phyloP scores from a whole-genome alignment of 371 early-diverging fungal species.

The Capillidium heterosporum region DNA sequence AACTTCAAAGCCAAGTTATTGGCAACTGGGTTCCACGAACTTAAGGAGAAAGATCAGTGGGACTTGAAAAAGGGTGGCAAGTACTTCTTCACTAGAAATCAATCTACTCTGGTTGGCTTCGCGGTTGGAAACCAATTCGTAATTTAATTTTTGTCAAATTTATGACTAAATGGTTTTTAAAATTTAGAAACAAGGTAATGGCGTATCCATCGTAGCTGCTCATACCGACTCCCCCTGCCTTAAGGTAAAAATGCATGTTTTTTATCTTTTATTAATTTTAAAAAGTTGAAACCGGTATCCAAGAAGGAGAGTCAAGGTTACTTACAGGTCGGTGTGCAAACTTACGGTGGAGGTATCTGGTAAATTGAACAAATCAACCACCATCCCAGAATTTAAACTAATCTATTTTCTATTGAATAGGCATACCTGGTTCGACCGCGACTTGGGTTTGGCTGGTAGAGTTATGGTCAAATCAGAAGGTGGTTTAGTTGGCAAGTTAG shows the following conservation, averaged over 20 bases:
- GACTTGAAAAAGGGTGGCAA: slow-evolving; percentile 55
- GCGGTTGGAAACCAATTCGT: slow-evolving; percentile 66
- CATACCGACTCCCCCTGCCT: slow-evolving; percentile 95
- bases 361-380: slow-evolving; percentile 11
- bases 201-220: slow-evolving; percentile 79
- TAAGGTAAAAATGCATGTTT: slow-evolving; percentile 34
- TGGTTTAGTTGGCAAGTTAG: slow-evolving; percentile 44
- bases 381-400: background rate
- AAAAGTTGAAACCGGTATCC: slow-evolving; percentile 80
- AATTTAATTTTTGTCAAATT: slow-evolving; percentile 5
- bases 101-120: slow-evolving; percentile 79
- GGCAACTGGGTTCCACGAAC: slow-evolving; percentile 60
- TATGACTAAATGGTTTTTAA: background rate
- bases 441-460: slow-evolving; percentile 89
- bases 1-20: slow-evolving; percentile 40
- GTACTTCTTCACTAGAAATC: slow-evolving; percentile 91
- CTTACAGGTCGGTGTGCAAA: slow-evolving; percentile 75
- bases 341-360: slow-evolving; percentile 91
- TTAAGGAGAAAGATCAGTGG: slow-evolving; percentile 79
- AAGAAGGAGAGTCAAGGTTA: slow-evolving; percentile 68
- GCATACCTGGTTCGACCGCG: slow-evolving; percentile 98
- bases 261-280: slow-evolving; percentile 2
- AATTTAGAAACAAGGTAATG: slow-evolving; percentile 52
- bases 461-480: slow-evolving; percentile 64
- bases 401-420: slow-evolving; percentile 19